These are phyloP conservation scores for Crotalaria pallida DNA, from an alignment of 306 rosid species.

Conservation along the genomic window DNA sequence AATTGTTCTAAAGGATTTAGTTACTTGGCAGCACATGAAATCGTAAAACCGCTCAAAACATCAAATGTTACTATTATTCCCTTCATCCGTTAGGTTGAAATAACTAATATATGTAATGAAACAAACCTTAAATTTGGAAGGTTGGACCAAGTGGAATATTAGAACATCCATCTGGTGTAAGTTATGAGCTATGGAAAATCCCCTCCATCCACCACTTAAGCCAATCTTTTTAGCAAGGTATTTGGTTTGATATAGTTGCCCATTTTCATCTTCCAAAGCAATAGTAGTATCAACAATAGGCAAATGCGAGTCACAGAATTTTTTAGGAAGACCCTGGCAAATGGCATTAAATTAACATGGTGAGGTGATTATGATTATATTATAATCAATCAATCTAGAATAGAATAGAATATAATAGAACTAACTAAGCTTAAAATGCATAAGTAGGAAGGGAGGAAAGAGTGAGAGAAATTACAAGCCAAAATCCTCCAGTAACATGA, in stretches of 20 bases:
- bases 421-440: not conserved
- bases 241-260: constrained; percentile 23
- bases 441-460: not conserved
- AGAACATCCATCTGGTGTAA: constrained; percentile 34
- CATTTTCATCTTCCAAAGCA: constrained; percentile 45
- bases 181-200: constrained; percentile 36
- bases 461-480: constrained; percentile 40
- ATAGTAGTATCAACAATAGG: constrained; percentile 30
- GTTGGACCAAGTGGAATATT: constrained; percentile 36
- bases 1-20: not conserved
- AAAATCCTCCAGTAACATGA: constrained; percentile 46
- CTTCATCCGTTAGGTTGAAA: too few species aligned
- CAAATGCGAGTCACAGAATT: constrained; percentile 39
- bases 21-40: not conserved
- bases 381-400: too few species aligned
- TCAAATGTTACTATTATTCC: not conserved
- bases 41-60: not conserved
- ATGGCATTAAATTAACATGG: not conserved
- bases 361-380: not conserved
- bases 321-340: constrained; percentile 47
- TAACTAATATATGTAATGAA: not conserved
- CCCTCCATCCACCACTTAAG: constrained; percentile 55
- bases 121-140: constrained; percentile 41
- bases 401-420: too few species aligned
- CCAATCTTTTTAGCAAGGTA: constrained; percentile 36